phyloP scores from a whole-genome alignment of 208 protist genomes.

The Vickermania spadyakhi region DNA sequence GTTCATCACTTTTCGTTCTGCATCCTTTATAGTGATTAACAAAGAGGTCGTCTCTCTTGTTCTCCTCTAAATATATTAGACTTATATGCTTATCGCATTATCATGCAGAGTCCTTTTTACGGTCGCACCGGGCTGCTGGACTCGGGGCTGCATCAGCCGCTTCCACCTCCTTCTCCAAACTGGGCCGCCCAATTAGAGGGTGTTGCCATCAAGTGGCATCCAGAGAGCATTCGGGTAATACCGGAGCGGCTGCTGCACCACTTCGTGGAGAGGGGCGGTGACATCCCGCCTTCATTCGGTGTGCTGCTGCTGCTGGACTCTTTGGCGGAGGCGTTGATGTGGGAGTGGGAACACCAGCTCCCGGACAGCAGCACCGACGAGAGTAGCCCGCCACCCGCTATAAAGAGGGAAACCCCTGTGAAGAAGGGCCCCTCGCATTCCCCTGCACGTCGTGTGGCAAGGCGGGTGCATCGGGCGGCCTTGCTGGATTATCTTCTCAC shows the following conservation, averaged over 20 bases:
- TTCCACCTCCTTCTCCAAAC: constrained; percentile 9
- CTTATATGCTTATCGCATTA: too few relatives aligned
- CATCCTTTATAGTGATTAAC: too few relatives aligned
- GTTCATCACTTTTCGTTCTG: too few relatives aligned
- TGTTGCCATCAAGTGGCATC: constrained; percentile 63
- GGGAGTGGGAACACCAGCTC: too few relatives aligned
- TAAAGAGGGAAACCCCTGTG: too few relatives aligned
- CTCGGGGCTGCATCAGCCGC: not conserved
- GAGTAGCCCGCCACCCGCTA: too few relatives aligned
- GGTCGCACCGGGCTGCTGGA: constrained; percentile 62
- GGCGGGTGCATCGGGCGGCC: too few relatives aligned
- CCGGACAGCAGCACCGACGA: too few relatives aligned
- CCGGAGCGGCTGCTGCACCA: constrained; percentile 61
- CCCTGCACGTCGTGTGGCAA: too few relatives aligned
- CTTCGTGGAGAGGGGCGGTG: constrained; percentile 20
- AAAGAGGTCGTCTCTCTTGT: too few relatives aligned
- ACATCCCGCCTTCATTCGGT: constrained; percentile 4
- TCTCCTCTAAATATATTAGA: too few relatives aligned
- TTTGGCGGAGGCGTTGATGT: constrained; percentile 24
- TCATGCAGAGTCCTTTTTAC: constrained; percentile 68
- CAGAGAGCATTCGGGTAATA: constrained; percentile 43
- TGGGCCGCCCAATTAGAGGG: constrained; percentile 27
- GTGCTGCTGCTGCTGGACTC: constrained; percentile 32
- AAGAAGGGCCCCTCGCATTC: too few relatives aligned
- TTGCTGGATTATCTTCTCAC: not conserved